Percentiles rank a stretch among this genome's conserved stretches.
Evolutionary conservation across 106 monocot species (phyloP).

Genomic region (Platanthera guangdongensis): DNA sequence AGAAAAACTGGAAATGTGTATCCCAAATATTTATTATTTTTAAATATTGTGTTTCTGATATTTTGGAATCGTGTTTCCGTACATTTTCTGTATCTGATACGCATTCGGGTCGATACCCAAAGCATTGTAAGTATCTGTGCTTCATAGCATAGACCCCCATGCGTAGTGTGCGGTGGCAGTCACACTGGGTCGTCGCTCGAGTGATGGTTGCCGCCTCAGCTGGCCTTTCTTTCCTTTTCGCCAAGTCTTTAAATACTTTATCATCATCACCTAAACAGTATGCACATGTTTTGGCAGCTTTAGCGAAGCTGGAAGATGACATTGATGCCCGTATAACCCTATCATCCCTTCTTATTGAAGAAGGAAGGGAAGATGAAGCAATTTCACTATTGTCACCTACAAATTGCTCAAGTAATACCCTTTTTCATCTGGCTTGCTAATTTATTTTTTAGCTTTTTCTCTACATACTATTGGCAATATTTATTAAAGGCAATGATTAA

Average conservation of each 20-base stretch:
- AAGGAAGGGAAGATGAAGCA: conserved; percentile 64
- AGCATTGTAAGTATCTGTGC: no score
- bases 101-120: no score
- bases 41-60: no score
- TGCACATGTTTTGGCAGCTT: conserved; percentile 41
- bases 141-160: no score
- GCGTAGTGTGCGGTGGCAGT: no score
- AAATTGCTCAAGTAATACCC: conserved; percentile 36
- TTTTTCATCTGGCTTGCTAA: not conserved
- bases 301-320: conserved; percentile 52
- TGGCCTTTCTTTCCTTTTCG: not conserved
- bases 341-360: conserved; percentile 70
- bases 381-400: conserved; percentile 65
- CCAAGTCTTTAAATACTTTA: not conserved
- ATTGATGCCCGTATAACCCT: conserved; percentile 70
- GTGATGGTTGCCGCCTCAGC: no score
- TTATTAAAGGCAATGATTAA: not conserved
- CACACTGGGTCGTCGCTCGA: no score
- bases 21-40: no score
- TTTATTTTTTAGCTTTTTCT: not conserved
- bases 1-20: no score
- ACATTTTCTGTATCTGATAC: no score
- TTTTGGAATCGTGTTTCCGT: no score
- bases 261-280: not conserved
- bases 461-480: not conserved